phyloP scores from a whole-genome alignment of 2,329 filamentous ascomycete species.

The Chaetomiaceae sp. region DNA sequence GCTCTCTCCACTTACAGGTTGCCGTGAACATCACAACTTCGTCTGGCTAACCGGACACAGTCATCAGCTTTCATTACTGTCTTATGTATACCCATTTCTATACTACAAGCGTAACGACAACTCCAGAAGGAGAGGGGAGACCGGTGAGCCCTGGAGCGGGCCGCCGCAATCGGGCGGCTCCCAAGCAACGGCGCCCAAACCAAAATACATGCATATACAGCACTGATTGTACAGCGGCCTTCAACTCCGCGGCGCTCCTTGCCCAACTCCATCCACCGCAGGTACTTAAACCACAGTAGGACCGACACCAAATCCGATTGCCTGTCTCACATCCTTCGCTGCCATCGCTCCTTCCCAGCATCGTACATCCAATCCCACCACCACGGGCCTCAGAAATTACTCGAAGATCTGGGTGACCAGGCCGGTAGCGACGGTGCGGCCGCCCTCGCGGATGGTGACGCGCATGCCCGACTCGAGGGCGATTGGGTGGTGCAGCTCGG shows the following conservation, averaged over 20 bases:
- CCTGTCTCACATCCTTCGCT: background rate
- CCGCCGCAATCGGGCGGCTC: conserved; percentile 8
- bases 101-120: conserved; percentile 26
- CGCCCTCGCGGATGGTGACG: conserved; percentile 98
- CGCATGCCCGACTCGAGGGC: conserved; percentile 88
- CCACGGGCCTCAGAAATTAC: conserved; percentile 36
- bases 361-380: conserved; percentile 5
- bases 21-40: no score
- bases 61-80: conserved; percentile 20
- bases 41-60: no score
- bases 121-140: conserved; percentile 26
- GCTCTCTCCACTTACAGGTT: no score
- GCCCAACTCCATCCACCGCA: no score
- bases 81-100: conserved; percentile 20
- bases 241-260: conserved; percentile 14
- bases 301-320: background rate
- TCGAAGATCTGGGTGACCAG: conserved; percentile 68
- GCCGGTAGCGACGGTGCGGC: conserved; percentile 79
- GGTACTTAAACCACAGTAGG: background rate
- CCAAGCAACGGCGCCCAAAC: conserved; percentile 14
- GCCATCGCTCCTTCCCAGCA: background rate
- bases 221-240: conserved; percentile 19
- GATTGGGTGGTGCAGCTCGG: conserved; percentile 75
- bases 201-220: conserved; percentile 18
- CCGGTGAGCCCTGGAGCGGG: conserved; percentile 15